Evolutionary conservation across 805 yeast species (phyloP).

Genomic region (Grigorovia transvaalensis): DNA sequence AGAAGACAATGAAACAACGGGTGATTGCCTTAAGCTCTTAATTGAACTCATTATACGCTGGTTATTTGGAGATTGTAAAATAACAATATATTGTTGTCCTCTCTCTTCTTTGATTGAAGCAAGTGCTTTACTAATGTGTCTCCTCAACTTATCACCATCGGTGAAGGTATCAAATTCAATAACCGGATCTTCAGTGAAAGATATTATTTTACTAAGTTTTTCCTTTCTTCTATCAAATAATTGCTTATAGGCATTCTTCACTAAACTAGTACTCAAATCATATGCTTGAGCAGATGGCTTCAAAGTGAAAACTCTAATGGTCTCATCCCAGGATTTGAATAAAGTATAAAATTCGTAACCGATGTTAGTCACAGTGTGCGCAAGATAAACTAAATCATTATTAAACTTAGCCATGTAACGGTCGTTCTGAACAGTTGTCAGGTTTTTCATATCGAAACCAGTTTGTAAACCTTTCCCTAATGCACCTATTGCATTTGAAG

Average conservation of each 20-base stretch:
- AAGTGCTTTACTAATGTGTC: conserved; percentile 44
- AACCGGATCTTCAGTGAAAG: conserved; percentile 40
- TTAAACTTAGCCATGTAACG: conserved; percentile 46
- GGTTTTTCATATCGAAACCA: conserved; percentile 65
- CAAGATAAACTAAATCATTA: conserved; percentile 50
- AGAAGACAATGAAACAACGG: conserved; percentile 50
- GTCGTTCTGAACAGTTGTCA: conserved; percentile 36
- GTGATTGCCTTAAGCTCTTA: conserved; percentile 43
- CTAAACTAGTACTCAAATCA: conserved; percentile 12
- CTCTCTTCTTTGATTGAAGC: conserved; percentile 52
- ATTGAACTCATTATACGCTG: conserved; percentile 38
- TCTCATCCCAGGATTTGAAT: conserved; percentile 51
- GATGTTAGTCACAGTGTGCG: conserved; percentile 55
- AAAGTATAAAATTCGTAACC: conserved; percentile 67
- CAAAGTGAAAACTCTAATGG: conserved; percentile 43
- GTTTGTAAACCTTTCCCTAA: conserved; percentile 75
- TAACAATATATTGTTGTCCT: conserved; percentile 52
- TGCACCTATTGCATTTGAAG: conserved; percentile 64
- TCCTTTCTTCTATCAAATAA: conserved; percentile 38
- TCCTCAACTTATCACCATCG: conserved; percentile 45
- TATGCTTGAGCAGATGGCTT: conserved; percentile 65
- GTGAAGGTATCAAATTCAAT: conserved; percentile 49
- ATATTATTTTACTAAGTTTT: conserved; percentile 38
- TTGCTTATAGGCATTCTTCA: conserved; percentile 48
- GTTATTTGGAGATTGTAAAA: conserved; percentile 63